A percentile compares a stretch with the other conserved stretches of the same genome.
Conservation (phyloP, 768 basidiomycete species). For the Pulveroboletus frians region DNA sequence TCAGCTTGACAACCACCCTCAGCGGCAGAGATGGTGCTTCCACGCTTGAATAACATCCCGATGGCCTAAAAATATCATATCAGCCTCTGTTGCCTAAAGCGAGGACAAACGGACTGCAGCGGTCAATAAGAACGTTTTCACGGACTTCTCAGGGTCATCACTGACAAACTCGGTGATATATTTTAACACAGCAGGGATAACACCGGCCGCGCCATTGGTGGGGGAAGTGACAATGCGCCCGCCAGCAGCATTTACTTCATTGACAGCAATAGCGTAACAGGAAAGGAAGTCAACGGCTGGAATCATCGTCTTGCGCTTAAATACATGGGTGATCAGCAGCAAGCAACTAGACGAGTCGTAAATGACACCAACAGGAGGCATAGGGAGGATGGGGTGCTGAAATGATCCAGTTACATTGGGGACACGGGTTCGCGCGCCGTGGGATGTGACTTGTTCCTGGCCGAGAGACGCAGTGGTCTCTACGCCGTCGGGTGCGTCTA, state of each 20-base stretch:
- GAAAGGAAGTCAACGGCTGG: conserved; percentile 92
- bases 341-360: not conserved
- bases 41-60: conserved; percentile 95
- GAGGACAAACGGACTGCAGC: conserved; percentile 55
- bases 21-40: conserved; percentile 94
- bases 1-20: conserved; percentile 96
- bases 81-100: not conserved
- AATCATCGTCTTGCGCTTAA: conserved; percentile 76
- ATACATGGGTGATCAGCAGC: conserved; percentile 1
- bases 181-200: conserved; percentile 90
- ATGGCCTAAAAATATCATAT: conserved; percentile 50
- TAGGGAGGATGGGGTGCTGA: conserved; percentile 73
- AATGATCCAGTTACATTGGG: conserved; percentile 65
- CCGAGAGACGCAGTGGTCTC: not conserved
- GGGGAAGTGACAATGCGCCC: conserved; percentile 94
- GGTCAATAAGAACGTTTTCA: conserved; percentile 86
- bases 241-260: conserved; percentile 90
- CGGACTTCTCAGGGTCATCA: conserved; percentile 83
- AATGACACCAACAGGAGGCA: conserved; percentile 64
- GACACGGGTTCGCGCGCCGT: conserved; percentile 17
- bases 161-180: conserved; percentile 89
- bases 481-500: conserved; percentile 22
- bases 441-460: conserved; percentile 1
- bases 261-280: conserved; percentile 92
- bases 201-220: conserved; percentile 90